Conservation (phyloP, 176 grass and related monocot genomes). For the Calamus simplicifolius region DNA sequence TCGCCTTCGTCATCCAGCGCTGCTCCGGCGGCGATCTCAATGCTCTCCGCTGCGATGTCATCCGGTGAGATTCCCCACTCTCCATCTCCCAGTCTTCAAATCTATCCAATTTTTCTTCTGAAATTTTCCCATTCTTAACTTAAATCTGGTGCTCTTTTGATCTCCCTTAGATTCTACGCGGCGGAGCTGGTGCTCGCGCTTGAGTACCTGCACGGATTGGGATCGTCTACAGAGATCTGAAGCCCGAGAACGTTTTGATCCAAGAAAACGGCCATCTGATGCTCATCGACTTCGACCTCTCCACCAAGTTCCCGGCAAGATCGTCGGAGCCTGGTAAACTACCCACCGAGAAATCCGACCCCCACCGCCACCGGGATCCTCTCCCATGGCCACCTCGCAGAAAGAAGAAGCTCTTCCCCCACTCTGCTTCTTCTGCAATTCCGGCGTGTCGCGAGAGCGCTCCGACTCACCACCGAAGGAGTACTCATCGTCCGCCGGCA, state of each 20-base stretch:
- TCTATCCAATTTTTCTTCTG: background rate
- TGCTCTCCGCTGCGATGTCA: constrained; percentile 59
- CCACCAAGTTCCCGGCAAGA: constrained; percentile 38
- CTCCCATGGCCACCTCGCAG: background rate
- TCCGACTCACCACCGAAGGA: too few relatives aligned
- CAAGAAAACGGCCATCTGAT: constrained; percentile 74
- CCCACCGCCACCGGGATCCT: background rate
- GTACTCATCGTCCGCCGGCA: constrained; percentile 4
- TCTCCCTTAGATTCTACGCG: constrained; percentile 49
- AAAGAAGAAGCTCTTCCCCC: background rate
- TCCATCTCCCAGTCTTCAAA: background rate
- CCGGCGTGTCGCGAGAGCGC: background rate
- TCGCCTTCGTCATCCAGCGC: constrained; percentile 80
- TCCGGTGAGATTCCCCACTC: constrained; percentile 36
- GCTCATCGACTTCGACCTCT: constrained; percentile 91
- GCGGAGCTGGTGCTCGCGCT: constrained; percentile 66
- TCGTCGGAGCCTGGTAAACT: constrained; percentile 11
- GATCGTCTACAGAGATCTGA: constrained; percentile 78
- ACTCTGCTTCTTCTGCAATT: constrained; percentile 12
- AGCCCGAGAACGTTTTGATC: constrained; percentile 75
- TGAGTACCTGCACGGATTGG: constrained; percentile 68
- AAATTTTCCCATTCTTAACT: background rate
- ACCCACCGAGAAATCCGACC: background rate
- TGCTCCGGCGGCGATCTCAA: constrained; percentile 91
- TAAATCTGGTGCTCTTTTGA: too few relatives aligned